Base-by-base conservation (phyloP, 768 basidiomycete species). In the Dendrothele bispora region DNA sequence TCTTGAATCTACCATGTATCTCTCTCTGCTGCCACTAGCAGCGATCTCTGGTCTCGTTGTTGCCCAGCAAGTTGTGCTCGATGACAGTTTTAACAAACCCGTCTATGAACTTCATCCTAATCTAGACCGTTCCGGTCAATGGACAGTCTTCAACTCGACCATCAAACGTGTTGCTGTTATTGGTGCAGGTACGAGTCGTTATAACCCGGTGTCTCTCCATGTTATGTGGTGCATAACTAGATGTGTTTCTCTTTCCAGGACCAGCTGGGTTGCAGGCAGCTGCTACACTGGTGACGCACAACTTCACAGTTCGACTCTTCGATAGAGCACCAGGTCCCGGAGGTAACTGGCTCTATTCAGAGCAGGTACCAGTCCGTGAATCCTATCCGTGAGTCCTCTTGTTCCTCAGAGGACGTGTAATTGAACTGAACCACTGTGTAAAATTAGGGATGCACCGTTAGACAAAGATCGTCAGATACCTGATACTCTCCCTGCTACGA, bases 261-360 rank as follows among this genome's bases (percentile, higher is more conserved):
- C 56, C 54, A 17, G 30, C 51, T 4, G 51, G 54, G 3, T 51
- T 53, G 6, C 54, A 54, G 30, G 54, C 57, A 4, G 55, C 55
- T 2, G 48, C 52, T 14, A 18, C 40, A 8, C 42, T 58, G 2
- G n/a, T 37, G 1, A 28, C 29, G 2, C 18, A 34, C 1, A 50
- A 52, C 22, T 30, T 58, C 14, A 45, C 41, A 17, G 55, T 59
- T n/a, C 55, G 55, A 4, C 49, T 56, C 2, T 59, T 56, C 39
- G 57, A 59, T 8, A 55, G 51, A n/a, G 52, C 57, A 10, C 53
- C 53, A 7, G 46, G 44, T 25, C 58, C 57, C 4, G 58, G 58
- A 5, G 58, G 55, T 3, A 56, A 51, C 28, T 59, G 55, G 58
- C 52, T 56, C 24, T 56, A 53, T 37, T 51, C 55, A 1, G 54